phyloP scores from a whole-genome alignment of 2,329 filamentous ascomycete species.

The Aspergillus luchuensis region DNA sequence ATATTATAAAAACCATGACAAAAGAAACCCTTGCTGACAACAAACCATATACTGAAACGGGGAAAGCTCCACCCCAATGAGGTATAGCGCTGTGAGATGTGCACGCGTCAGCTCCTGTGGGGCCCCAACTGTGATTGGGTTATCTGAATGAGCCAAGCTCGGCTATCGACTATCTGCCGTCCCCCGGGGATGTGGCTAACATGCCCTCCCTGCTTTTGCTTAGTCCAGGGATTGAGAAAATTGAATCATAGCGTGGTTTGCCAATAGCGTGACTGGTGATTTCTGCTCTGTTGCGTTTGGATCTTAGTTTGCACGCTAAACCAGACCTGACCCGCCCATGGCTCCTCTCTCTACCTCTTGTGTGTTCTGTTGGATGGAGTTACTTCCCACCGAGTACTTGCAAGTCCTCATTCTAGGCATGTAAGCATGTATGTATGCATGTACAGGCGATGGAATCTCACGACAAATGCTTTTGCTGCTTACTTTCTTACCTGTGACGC shows the following conservation, averaged over 20 bases:
- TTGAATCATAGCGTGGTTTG: slow-evolving; percentile 4
- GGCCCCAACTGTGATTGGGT: slow-evolving; percentile 28
- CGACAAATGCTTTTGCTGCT: too few relatives aligned
- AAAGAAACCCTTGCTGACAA: slow-evolving; percentile 12
- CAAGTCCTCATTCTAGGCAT: too few relatives aligned
- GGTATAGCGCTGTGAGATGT: slow-evolving; percentile 23
- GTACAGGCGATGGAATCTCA: too few relatives aligned
- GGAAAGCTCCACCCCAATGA: slow-evolving; percentile 17
- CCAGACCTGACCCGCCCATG: neutral
- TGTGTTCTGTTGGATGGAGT: neutral
- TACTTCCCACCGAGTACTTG: neutral
- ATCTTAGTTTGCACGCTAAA: neutral
- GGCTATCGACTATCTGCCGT: slow-evolving; percentile 46
- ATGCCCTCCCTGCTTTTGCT: slow-evolving; percentile 7
- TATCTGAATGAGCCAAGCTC: slow-evolving; percentile 36
- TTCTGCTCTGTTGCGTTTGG: neutral
- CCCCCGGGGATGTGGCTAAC: slow-evolving; percentile 21
- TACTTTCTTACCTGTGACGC: too few relatives aligned
- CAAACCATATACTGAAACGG: slow-evolving; percentile 13
- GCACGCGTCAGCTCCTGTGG: slow-evolving; percentile 41
- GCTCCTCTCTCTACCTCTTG: neutral
- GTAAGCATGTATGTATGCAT: too few relatives aligned
- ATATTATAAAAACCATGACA: neutral
- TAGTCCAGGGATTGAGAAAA: slow-evolving; percentile 11
- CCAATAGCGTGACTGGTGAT: slow-evolving; percentile 3